Evolutionary conservation across 768 basidiomycete genomes (phyloP), one percentile per base, ranked within the genome.

Genomic region (Mycena belliarum): DNA sequence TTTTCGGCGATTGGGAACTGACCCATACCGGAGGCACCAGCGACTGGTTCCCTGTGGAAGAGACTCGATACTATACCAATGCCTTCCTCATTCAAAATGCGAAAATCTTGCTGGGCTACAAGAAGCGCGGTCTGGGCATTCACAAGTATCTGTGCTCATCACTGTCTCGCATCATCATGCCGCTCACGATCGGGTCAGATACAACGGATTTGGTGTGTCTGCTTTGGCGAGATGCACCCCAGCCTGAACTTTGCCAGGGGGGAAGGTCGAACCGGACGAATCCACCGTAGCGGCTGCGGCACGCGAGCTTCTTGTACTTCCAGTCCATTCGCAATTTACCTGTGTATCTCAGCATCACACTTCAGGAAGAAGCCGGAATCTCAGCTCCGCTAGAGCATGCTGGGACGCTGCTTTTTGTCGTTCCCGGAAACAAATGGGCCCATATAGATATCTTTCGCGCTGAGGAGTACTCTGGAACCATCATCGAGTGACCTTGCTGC

Each of bases 331-430:
- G 3, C 20, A 41, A 23, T 18, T 33, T 50, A 9, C 38, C 21
- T 6, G 20, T 23, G 12, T 55, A 29, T 33, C 33, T 33, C 40
- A 49, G 40, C 29, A 8, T 6, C 18, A 28, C 21, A 23, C 32
- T 32, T 64, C 93, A 58, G 93, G 93, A 95, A 77, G 93, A 95
- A 75, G 82, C 91, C 9, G 89, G 91, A 1, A 84, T 95, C 35
- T 77, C 72, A 20, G 87, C 90, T 0, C 74, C 81, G 3, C 76
- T 91, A n/a, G 70, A 76, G 48, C 82, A 86, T 46, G 82, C 77
- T 40, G 91, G 91, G 1, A 80, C 75, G 4, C 72, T 93, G 16
- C 74, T 91, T 56, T 93, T 93, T 70, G 71, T 83, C 26, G 75
- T 71, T 44, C 76, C 82, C 48, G 80, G 76, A 2, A 68, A 74